A percentile compares a stretch with the other conserved stretches of the same genome.
These are phyloP conservation scores for Psilocybe cubensis DNA, from an alignment of 768 basidiomycete genomes.

Conservation along the genomic window DNA sequence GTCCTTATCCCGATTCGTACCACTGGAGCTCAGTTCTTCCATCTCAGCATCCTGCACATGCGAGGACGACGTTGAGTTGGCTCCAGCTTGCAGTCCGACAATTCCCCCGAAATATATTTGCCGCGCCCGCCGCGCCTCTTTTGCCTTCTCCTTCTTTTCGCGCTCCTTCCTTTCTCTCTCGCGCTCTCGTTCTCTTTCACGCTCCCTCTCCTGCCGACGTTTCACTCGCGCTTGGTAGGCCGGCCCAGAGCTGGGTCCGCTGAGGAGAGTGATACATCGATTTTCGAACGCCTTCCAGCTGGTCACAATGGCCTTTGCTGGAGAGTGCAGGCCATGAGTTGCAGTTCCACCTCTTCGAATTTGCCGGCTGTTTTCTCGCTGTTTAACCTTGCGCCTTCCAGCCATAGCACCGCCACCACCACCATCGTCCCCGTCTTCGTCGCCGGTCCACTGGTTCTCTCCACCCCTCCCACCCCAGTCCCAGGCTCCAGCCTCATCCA, in stretches of 20 bases:
- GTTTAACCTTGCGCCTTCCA: not conserved
- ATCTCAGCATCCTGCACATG: conserved; percentile 8
- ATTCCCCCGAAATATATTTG: conserved; percentile 25
- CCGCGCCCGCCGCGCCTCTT: conserved; percentile 23
- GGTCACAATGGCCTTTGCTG: not conserved
- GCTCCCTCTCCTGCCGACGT: not conserved
- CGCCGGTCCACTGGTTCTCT: not conserved
- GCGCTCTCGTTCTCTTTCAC: conserved; percentile 20
- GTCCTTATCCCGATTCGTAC: not conserved
- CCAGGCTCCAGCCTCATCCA: not conserved
- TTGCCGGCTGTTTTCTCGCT: not conserved
- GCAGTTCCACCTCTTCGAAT: not conserved
- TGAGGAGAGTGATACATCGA: not conserved
- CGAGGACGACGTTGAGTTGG: not conserved
- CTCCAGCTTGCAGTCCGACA: conserved; percentile 6
- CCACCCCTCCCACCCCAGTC: not conserved
- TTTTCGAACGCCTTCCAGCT: not conserved
- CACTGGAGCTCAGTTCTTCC: conserved; percentile 6
- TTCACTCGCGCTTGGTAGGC: not conserved
- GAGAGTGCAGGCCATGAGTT: not conserved
- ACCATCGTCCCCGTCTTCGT: not conserved
- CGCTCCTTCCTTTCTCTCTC: conserved; percentile 18
- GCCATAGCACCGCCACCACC: not conserved
- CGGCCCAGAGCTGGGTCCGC: not conserved
- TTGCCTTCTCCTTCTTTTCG: conserved; percentile 20